Base-by-base conservation (phyloP, 2,329 filamentous ascomycete genomes). In the Lasiodiplodia sp. region DNA sequence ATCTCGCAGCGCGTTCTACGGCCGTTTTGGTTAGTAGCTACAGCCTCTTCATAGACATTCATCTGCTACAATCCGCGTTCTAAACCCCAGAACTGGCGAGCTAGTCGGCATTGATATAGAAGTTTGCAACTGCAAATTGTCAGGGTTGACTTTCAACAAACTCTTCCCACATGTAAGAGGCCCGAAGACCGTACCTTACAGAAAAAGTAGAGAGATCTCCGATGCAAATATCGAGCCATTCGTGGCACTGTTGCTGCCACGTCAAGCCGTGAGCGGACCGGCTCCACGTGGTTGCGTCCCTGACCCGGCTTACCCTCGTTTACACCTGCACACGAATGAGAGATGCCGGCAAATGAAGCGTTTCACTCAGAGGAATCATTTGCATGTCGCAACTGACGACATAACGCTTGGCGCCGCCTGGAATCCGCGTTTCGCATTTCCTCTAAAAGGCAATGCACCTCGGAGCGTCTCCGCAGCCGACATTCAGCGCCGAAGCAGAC, bases 221-320 rank as follows among this genome's bases (percentile, higher is more conserved):
- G 44, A 64, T 64, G 40, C 28, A 49, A 38, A n/a, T 52, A 47
- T 52, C 23, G 60, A n/a, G 5, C 44, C 60, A 40, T 52, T 52
- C 25, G 60, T 64, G 47, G 37, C 44, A 52, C 31, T 16, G 4
- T 62, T 38, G 25, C 38, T 52, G 60, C 60, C 60, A 64, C 60
- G 60, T 64, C 60, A 52, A 52, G 60, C 23, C 47, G 47, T 52
- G 47, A 38, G 25, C 47, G 14, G 21, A 38, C 4, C 47, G 14
- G 47, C n/a, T 21, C 51, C 60, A 64, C 60, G 60, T 64, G 60
- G 28, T 18, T 51, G 60, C 60, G 51, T 52, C 12, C 44, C 60
- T 11, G 31, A n/a, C 28, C 31, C 12, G 21, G 58, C 34, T 21
- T 21, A 60, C 18, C 28, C 47, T 47, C 60, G 37, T 37, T 52